phyloP scores from a whole-genome alignment of 306 rosid species.

The Sechiopsis laciniata region DNA sequence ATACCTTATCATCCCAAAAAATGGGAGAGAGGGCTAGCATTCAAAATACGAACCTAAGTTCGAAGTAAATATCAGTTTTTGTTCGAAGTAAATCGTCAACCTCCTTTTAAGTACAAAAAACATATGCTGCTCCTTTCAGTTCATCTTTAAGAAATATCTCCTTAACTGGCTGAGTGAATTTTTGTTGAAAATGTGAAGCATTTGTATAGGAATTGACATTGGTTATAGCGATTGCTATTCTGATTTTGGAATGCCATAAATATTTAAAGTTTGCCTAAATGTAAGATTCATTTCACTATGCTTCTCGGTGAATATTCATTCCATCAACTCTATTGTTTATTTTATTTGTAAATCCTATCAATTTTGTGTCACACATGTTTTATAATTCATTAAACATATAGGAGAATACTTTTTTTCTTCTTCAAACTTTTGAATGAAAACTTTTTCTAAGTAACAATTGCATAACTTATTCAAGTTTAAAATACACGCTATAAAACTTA shows the following conservation, averaged over 20 bases:
- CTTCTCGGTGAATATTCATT: too few species aligned
- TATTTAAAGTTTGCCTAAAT: slow-evolving; percentile 1
- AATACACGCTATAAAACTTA: too few species aligned
- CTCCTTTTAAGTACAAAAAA: neutral
- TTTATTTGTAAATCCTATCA: too few species aligned
- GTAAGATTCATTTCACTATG: too few species aligned
- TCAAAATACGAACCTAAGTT: slow-evolving; percentile 25
- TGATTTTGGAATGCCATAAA: neutral
- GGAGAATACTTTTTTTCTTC: too few species aligned
- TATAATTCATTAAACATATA: too few species aligned
- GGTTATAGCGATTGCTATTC: neutral
- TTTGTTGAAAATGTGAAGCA: slow-evolving; percentile 8
- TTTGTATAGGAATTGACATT: neutral
- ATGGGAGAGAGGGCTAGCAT: slow-evolving; percentile 55
- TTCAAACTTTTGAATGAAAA: too few species aligned
- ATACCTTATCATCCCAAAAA: slow-evolving; percentile 54
- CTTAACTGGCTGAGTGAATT: neutral
- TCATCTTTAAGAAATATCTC: neutral
- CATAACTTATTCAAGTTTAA: too few species aligned
- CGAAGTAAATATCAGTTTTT: neutral
- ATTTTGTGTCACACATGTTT: too few species aligned
- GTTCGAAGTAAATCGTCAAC: too few species aligned
- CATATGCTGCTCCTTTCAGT: slow-evolving; percentile 5
- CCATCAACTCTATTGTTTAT: too few species aligned
- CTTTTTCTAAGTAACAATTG: too few species aligned